Evolutionary conservation across 1,139 yeast genomes (phyloP).

Genomic region (Diutina siamensis): DNA sequence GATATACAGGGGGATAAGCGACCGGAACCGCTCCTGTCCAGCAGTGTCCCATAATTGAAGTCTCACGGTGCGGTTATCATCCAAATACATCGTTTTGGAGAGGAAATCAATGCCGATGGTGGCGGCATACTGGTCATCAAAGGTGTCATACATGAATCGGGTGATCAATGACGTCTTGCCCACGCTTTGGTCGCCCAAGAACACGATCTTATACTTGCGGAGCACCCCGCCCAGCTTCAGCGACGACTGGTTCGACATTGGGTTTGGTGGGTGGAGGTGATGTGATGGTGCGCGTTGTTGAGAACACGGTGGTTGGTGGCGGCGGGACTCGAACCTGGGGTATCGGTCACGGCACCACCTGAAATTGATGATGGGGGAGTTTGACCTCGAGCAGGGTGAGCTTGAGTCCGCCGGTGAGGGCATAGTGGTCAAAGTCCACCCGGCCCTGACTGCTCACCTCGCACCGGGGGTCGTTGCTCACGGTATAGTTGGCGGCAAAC

Average conservation of each 20-base stretch:
- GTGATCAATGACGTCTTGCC: constrained; percentile 95
- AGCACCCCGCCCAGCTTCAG: constrained; percentile 13
- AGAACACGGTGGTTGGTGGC: background rate
- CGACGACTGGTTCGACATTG: background rate
- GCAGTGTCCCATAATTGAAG: constrained; percentile 21
- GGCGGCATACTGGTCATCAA: constrained; percentile 90
- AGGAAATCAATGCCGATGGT: constrained; percentile 95
- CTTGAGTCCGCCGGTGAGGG: background rate
- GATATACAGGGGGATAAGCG: constrained; percentile 63
- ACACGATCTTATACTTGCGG: constrained; percentile 80
- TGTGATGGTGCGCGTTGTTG: background rate
- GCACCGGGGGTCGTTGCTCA: background rate
- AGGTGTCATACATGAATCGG: constrained; percentile 96
- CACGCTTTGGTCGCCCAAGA: constrained; percentile 94
- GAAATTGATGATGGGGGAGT: background rate
- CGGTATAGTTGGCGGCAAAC: background rate
- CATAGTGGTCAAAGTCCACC: constrained; percentile 4
- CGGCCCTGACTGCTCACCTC: background rate
- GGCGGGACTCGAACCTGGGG: background rate
- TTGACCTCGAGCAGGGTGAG: background rate
- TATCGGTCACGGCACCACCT: background rate
- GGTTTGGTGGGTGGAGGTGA: constrained; percentile 1
- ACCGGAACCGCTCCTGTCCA: constrained; percentile 12
- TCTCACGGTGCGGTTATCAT: constrained; percentile 42
- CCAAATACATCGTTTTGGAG: constrained; percentile 61